phyloP scores from a whole-genome alignment of 495 filamentous ascomycete species.

The Penicillium paxilli region DNA sequence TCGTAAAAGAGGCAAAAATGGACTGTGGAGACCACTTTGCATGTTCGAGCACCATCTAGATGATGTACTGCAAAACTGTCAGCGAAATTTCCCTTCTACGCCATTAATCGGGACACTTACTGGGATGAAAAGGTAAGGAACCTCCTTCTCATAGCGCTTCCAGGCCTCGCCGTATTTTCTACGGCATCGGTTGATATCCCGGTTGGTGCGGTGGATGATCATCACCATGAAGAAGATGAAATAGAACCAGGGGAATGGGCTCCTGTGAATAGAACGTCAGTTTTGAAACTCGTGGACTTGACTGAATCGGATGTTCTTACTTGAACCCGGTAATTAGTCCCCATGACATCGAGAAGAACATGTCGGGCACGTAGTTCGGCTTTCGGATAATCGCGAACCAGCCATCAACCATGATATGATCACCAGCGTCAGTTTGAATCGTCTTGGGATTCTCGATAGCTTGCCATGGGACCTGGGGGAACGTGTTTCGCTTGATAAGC shows the following conservation, averaged over 20 bases:
- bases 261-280: neutral
- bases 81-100: neutral
- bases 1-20: neutral
- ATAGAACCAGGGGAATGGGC: conserved; percentile 87
- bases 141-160: conserved; percentile 79
- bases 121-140: conserved; percentile 93
- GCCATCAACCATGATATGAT: conserved; percentile 80
- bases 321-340: conserved; percentile 62
- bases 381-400: conserved; percentile 92
- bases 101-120: conserved; percentile 58
- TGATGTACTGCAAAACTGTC: neutral
- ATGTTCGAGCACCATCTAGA: neutral
- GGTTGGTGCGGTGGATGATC: conserved; percentile 81
- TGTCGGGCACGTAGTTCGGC: conserved; percentile 87
- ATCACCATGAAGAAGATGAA: conserved; percentile 83
- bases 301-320: neutral
- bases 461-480: conserved; percentile 89
- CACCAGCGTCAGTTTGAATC: conserved; percentile 72
- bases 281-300: neutral
- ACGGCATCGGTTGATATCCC: conserved; percentile 80
- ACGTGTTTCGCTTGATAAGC: conserved; percentile 68
- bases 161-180: conserved; percentile 89
- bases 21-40: conserved; percentile 4
- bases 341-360: conserved; percentile 74
- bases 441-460: conserved; percentile 70